Base-by-base conservation (phyloP, 306 rosid species). In the Corylus heterophylla region DNA sequence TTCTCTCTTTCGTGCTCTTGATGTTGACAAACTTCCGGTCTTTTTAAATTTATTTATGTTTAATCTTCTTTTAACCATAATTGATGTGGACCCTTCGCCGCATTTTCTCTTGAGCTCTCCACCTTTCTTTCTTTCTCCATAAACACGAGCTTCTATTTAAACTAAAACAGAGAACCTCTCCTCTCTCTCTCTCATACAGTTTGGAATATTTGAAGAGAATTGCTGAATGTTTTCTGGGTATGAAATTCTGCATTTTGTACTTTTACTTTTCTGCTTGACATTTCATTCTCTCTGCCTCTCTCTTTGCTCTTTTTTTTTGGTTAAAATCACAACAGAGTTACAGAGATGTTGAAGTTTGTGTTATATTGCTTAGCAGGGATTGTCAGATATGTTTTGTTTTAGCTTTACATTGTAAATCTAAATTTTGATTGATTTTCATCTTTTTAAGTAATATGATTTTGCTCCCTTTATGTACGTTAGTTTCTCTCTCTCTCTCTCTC, bases 91-190 rank as follows among this genome's bases (percentile, higher is more conserved):
- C 80, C 83, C 56, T 45, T 63, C 16, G 79, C 79, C 69, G 68
- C 48, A 18, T 56, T 80, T 47, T 77, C 9, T 75, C 76, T 69
- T 52, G 54, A 11, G 13, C 76, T 39, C 69, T 78, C 80, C 4
- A 52, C 48, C 8, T 31, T 31, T 73, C 64, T 67, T 44, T 14
- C 18, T 37, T 58, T 59, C 51, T 73, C 50, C 62, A 47, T 70
- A 76, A 71, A 50, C 44, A 67, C 80, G 44, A 85, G 84, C 59
- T 82, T 84, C 87, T 85, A 79, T 25, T 62, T 88, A 76, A 81
- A 81, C 86, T 74, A 56, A 78, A 56, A 58, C 47, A 67, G 49
- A 67, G 73, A 31, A 75, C 39, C 56, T 45, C 71, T 56, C 45
- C 61, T 11, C 11, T 29, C 51, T 45, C 48, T n/a, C 63, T 42